These are phyloP conservation scores for Paulownia fortunei DNA, from an alignment of 257 asterid species.

Conservation along the genomic window DNA sequence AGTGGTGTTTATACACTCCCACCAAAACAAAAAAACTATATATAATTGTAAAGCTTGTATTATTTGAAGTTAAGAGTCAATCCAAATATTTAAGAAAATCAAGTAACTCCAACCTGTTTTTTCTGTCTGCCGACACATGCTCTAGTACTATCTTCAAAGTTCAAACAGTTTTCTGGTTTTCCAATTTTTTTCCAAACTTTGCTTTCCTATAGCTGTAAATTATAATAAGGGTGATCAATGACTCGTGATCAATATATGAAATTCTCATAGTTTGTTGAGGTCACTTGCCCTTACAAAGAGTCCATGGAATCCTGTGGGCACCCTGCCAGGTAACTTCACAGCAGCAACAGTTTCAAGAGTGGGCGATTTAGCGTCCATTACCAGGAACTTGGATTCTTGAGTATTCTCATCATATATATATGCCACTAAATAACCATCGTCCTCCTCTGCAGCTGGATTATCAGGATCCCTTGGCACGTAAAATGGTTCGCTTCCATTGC, in stretches of 20 bases:
- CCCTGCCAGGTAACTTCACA: neutral
- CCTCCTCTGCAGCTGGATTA: conserved; percentile 7
- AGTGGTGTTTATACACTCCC: too few species aligned
- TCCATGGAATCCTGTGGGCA: conserved; percentile 16
- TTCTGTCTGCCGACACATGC: too few species aligned
- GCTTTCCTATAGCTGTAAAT: neutral
- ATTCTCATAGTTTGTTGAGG: neutral
- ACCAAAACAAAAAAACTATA: too few species aligned
- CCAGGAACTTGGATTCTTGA: neutral
- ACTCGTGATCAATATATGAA: too few species aligned
- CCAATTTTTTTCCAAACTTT: too few species aligned
- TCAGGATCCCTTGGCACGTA: neutral
- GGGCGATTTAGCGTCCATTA: neutral
- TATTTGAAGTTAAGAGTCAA: too few species aligned
- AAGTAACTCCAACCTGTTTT: too few species aligned
- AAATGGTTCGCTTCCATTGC: neutral
- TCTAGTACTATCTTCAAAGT: too few species aligned
- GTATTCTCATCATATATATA: conserved; percentile 6
- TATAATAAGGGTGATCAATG: conserved; percentile 16
- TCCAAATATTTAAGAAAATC: too few species aligned
- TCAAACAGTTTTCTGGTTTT: too few species aligned
- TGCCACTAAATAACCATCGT: conserved; percentile 4
- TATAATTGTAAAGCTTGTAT: too few species aligned
- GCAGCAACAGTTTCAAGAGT: conserved; percentile 3
- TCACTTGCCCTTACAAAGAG: neutral